Base-by-base conservation (phyloP, 2,329 filamentous ascomycete genomes). In the Neospermospora avenae region DNA sequence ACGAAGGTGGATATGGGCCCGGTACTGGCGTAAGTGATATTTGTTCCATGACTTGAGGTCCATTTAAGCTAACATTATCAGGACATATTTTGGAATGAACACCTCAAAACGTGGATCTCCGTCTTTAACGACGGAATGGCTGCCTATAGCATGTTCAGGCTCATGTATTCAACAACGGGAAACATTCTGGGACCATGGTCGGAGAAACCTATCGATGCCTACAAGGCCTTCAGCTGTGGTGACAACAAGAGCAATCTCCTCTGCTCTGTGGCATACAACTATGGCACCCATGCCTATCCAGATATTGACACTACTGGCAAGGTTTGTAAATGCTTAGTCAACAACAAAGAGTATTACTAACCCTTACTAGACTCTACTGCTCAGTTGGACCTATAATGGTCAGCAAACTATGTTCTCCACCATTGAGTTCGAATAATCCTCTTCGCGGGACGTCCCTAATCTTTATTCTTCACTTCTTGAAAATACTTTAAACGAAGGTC, bases 221-320 rank as follows among this genome's bases (percentile, higher is more conserved):
- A 55, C 39, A 35, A 45, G 16, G 16, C 53, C 6, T 42, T 42
- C 24, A 42, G 53, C 53, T 55, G 53, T 25, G 41, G 20, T 22
- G 53, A 55, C 16, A 55, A 35, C n/a, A 11, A 28, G 20, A 31
- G 16, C 5, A 24, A 18, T n/a, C 14, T 11, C 2, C 24, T 25
- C 18, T 55, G 53, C 39, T 35, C 35, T 7, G 39, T 44, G 10
- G 16, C 53, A 34, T 55, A 55, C 39, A 55, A 55, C 39, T 55
- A 55, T 18, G 53, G 35, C 16, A 45, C 41, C 7, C 53, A 55
- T 20, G 53, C 53, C 3, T 55, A 55, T 25, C 53, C 53, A 14
- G 18, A 55, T 18, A 55, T 55, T 7, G 53, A 55, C n/a, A 22
- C 41, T 16, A 45, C 53, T 28, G 53, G 53, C 5, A 55, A 55